Percentiles rank a stretch among this genome's conserved stretches.
These are phyloP conservation scores for Boletus rubescentipes DNA, from an alignment of 768 basidiomycete genomes.

Conservation along the genomic window DNA sequence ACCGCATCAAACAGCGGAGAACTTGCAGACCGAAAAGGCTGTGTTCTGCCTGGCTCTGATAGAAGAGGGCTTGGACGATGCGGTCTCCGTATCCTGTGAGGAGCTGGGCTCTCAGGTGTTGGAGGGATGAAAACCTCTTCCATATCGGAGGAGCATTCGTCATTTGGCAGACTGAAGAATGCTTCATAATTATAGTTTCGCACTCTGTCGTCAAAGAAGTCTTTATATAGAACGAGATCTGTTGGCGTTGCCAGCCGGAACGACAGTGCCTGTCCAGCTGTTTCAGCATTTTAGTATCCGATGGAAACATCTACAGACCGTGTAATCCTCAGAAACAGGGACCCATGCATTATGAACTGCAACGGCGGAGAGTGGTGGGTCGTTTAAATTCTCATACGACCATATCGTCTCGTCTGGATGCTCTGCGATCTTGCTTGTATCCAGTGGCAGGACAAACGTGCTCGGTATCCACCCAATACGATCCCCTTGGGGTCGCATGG, in stretches of 20 bases:
- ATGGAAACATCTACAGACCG: conserved; percentile 8
- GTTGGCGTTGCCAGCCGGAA: conserved; percentile 20
- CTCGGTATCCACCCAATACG: conserved; percentile 75
- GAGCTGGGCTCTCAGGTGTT: conserved; percentile 33
- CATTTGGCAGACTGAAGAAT: conserved; percentile 6
- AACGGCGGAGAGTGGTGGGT: conserved; percentile 13
- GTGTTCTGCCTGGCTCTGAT: neutral
- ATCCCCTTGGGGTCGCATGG: conserved; percentile 52
- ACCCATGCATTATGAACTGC: conserved; percentile 21
- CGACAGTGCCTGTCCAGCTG: conserved; percentile 10
- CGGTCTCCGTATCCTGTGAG: neutral
- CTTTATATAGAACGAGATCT: conserved; percentile 14
- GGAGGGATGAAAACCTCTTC: conserved; percentile 21
- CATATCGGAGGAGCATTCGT: conserved; percentile 4
- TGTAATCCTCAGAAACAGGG: conserved; percentile 17
- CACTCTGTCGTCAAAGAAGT: neutral
- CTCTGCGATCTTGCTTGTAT: conserved; percentile 34
- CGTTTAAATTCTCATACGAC: conserved; percentile 16
- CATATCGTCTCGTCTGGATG: conserved; percentile 47
- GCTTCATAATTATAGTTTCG: conserved; percentile 5
- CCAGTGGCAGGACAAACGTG: conserved; percentile 59
- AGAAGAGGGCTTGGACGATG: neutral
- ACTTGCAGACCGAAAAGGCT: neutral
- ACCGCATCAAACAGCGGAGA: neutral
- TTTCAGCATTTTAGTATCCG: conserved; percentile 9